Evolutionary conservation across 2,329 filamentous ascomycete genomes (phyloP).

Genomic region (Rhynchosporium agropyri): DNA sequence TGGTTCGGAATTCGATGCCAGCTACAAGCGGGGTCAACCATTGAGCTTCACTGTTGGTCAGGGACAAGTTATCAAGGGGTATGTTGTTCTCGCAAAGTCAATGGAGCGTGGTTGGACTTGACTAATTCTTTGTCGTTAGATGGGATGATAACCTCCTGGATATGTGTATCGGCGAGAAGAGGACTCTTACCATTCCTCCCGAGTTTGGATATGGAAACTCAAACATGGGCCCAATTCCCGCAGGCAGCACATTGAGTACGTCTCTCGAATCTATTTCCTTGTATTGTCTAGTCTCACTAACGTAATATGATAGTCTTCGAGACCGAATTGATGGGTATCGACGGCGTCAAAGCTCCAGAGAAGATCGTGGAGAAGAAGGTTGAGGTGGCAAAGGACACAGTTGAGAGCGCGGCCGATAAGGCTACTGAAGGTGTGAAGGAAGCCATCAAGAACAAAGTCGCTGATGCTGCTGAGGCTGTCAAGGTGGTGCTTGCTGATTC

Average conservation of each 20-base stretch:
- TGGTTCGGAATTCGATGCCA: constrained; percentile 82
- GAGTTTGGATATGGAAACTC: constrained; percentile 79
- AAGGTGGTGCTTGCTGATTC: constrained; percentile 57
- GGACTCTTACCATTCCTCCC: constrained; percentile 87
- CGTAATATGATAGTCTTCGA: constrained; percentile 70
- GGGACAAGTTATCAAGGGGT: constrained; percentile 89
- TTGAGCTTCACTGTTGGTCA: constrained; percentile 78
- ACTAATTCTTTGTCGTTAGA: constrained; percentile 45
- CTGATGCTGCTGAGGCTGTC: constrained; percentile 54
- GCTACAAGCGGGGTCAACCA: constrained; percentile 76
- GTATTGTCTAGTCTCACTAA: constrained; percentile 25
- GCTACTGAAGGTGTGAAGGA: constrained; percentile 42
- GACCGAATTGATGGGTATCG: constrained; percentile 84
- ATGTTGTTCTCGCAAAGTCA: constrained; percentile 42
- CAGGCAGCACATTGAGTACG: constrained; percentile 74
- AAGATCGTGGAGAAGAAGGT: constrained; percentile 34
- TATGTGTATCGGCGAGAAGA: constrained; percentile 96
- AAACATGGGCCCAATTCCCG: constrained; percentile 80
- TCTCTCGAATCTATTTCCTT: constrained; percentile 24
- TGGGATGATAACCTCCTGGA: constrained; percentile 90
- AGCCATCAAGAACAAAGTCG: constrained; percentile 51
- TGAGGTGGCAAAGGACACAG: constrained; percentile 37
- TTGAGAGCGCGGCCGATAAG: constrained; percentile 36
- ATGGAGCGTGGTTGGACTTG: constrained; percentile 7
- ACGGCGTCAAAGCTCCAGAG: constrained; percentile 59